phyloP scores from a whole-genome alignment of 2,329 filamentous ascomycete genomes.

The Colletotrichum sp. region DNA sequence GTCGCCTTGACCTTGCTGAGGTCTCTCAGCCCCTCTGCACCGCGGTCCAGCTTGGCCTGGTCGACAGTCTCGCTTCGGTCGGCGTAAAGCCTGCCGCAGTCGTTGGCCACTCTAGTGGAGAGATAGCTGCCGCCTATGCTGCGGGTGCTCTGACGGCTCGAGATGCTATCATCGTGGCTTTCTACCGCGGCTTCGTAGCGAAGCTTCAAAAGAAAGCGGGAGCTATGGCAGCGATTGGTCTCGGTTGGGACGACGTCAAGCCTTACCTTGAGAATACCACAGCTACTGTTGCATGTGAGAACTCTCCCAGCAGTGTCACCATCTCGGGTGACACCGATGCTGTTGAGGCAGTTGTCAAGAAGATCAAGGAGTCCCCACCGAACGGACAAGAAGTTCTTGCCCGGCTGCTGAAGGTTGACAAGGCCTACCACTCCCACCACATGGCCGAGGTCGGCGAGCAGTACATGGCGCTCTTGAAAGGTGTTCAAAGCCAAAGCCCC shows the following conservation, averaged over 20 bases:
- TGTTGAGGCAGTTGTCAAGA: conserved; percentile 27
- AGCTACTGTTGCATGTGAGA: conserved; percentile 32
- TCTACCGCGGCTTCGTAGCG: conserved; percentile 37
- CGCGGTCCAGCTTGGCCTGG: conserved; percentile 42
- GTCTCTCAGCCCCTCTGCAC: conserved; percentile 24
- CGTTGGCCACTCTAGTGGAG: conserved; percentile 48
- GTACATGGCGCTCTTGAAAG: conserved; percentile 2
- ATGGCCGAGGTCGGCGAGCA: conserved; percentile 1
- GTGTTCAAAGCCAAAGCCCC: not conserved
- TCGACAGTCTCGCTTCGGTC: conserved; percentile 37
- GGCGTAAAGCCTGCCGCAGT: conserved; percentile 36
- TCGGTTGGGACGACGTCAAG: conserved; percentile 33
- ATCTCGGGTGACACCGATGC: conserved; percentile 25
- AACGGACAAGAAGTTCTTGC: conserved; percentile 28
- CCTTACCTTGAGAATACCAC: conserved; percentile 26
- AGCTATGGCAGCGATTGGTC: conserved; percentile 44
- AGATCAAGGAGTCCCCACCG: conserved; percentile 29
- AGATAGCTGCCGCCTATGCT: conserved; percentile 50
- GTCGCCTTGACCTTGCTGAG: conserved; percentile 10
- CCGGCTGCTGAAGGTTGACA: conserved; percentile 38
- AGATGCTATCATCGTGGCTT: conserved; percentile 42
- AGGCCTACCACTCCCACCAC: conserved; percentile 44
- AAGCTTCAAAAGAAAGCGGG: conserved; percentile 23
- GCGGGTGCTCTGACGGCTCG: conserved; percentile 35
- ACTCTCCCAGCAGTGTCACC: conserved; percentile 32